A percentile compares a stretch with the other conserved stretches of the same genome.
These are phyloP conservation scores for Phoma sp. DNA, from an alignment of 2,329 filamentous ascomycete species.

Conservation along the genomic window DNA sequence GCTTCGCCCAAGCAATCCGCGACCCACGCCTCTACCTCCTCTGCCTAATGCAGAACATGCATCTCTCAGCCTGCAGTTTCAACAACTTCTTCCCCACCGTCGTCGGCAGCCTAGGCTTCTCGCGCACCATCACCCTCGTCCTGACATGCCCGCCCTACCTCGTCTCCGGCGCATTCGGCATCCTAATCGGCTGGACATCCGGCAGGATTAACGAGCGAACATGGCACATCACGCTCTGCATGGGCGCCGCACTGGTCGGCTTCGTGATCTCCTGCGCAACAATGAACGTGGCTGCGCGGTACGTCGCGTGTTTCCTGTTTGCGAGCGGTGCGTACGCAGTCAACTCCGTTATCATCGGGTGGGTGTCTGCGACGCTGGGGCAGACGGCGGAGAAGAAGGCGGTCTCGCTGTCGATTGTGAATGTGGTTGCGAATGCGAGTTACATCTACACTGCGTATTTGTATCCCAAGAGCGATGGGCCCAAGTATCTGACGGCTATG, in stretches of 20 bases:
- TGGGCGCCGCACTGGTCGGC: constrained; percentile 46
- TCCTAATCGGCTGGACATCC: constrained; percentile 45
- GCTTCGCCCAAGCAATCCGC: constrained; percentile 56
- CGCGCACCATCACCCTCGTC: constrained; percentile 58
- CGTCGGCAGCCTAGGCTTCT: constrained; percentile 52
- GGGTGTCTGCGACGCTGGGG: constrained; percentile 52
- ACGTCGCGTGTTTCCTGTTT: constrained; percentile 37
- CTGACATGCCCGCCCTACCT: constrained; percentile 51
- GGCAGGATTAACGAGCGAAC: constrained; percentile 51
- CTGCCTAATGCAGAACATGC: constrained; percentile 56
- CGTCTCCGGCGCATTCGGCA: constrained; percentile 33
- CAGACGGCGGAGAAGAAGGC: constrained; percentile 56
- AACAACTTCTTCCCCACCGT: too few species aligned
- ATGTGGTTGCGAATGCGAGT: constrained; percentile 50
- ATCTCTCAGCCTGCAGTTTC: too few species aligned
- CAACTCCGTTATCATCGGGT: constrained; percentile 47
- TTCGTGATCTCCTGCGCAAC: constrained; percentile 49
- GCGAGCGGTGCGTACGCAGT: constrained; percentile 31
- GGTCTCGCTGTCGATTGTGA: constrained; percentile 53
- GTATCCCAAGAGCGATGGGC: constrained; percentile 37
- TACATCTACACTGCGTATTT: constrained; percentile 54
- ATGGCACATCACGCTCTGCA: constrained; percentile 50
- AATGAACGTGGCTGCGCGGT: constrained; percentile 44
- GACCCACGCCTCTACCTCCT: too few species aligned
- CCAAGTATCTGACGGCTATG: constrained; percentile 32